Base-by-base conservation (phyloP, 2,329 filamentous ascomycete genomes). In the Fusarium sp. region DNA sequence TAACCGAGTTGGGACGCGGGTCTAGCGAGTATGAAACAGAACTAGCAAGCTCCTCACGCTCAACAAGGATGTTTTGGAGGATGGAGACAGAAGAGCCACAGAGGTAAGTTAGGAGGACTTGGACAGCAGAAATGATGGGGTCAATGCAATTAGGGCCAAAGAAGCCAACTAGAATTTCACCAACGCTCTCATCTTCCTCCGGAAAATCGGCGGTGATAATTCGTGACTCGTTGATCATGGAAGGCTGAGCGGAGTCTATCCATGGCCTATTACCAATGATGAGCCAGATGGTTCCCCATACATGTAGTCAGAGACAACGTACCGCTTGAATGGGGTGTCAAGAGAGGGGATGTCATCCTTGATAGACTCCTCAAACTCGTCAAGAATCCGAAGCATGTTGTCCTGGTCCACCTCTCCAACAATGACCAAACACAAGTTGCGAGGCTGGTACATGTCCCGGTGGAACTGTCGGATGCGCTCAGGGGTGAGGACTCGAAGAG, bases 381-480 rank as follows among this genome's bases (percentile, higher is more conserved):
- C 94, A 37, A 99, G 85, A 54, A 97, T 95, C 35, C 92, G 84
- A 24, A 98, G 85, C 67, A 99, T 88, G 78, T 97, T 89, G 0
- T 90, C 85, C 80, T 98, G 94, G 79, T 98, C 92, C 2, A 97
- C 91, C 82, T 98, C 95, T 50, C 97, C 97, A n/a, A 97, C 93
- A 68, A 99, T 91, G 29, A 98, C 90, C 31, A 99, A 85, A 74
- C 95, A 97, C 69, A 99, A 86, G 79, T 99, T 99, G 81, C 95
- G 96, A 4, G 97, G 97, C 81, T 98, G 96, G 80, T 99, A 99
- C 96, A 99, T 98, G 74, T 95, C 94, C 72, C 92, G 92, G 82
- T 99, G 97, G 79, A 98, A 99, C 68, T 92, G 91, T n/a, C 97
- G 92, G 75, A 99, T 99, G 43, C 95, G 92, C 62, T 98, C 93